Evolutionary conservation across 495 filamentous ascomycete species (phyloP).

Genomic region (Pseudoneurospora amorphoporcata): DNA sequence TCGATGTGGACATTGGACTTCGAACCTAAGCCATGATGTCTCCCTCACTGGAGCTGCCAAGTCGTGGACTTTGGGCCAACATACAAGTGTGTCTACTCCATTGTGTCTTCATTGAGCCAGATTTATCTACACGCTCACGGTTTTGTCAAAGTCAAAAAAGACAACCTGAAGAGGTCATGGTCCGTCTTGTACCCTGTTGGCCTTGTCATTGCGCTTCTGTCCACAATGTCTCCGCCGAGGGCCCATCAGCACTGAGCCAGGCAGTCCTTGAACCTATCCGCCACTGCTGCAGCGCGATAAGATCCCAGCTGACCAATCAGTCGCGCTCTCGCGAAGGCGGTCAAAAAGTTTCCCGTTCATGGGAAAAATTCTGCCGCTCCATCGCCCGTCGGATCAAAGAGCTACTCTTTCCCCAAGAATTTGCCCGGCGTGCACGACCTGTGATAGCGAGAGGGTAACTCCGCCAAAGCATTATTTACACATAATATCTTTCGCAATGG

Average conservation of each 20-base stretch:
- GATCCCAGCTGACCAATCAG: background rate
- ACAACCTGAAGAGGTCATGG: background rate
- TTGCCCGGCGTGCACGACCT: slow-evolving; percentile 5
- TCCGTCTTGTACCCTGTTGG: background rate
- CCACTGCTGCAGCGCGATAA: background rate
- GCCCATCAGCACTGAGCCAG: background rate
- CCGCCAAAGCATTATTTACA: slow-evolving; percentile 7
- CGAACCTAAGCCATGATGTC: background rate
- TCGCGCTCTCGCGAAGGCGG: slow-evolving; percentile 12
- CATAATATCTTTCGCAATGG: slow-evolving; percentile 7
- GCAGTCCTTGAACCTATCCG: background rate
- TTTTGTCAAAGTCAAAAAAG: background rate
- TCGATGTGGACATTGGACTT: background rate
- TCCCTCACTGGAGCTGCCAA: background rate
- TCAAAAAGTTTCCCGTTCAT: slow-evolving; percentile 18
- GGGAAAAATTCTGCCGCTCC: slow-evolving; percentile 23
- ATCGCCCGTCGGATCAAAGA: background rate
- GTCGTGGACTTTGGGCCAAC: background rate
- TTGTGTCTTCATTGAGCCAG: background rate
- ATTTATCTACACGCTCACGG: too few species aligned
- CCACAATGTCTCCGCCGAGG: background rate
- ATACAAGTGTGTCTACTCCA: background rate
- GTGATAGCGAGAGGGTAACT: slow-evolving; percentile 3
- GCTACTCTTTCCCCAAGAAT: slow-evolving; percentile 9
- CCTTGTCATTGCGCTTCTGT: background rate